Evolutionary conservation across 495 filamentous ascomycete genomes (phyloP).

Genomic region (Friedmanniomyces endolithicus): DNA sequence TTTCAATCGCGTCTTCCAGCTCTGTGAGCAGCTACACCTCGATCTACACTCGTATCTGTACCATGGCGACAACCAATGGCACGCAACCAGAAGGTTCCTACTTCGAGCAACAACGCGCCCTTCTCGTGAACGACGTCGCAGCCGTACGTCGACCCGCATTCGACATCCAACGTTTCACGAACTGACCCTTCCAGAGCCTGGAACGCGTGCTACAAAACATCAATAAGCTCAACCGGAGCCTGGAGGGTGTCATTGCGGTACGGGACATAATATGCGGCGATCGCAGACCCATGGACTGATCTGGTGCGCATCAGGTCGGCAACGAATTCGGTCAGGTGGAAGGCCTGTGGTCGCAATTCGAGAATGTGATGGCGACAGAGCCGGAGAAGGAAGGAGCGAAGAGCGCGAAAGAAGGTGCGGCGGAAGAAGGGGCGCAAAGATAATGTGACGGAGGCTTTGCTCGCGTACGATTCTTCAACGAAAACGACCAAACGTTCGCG

Average conservation of each 20-base stretch:
- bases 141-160: conserved; percentile 36
- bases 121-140: conserved; percentile 66
- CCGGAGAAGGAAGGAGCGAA: conserved; percentile 35
- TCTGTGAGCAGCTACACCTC: not conserved
- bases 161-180: not conserved
- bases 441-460: not conserved
- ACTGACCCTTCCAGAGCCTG: conserved; percentile 49
- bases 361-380: conserved; percentile 84
- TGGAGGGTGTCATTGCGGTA: conserved; percentile 88
- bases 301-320: conserved; percentile 49
- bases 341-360: conserved; percentile 91
- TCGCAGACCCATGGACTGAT: not conserved
- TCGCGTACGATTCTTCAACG: not conserved
- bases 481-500: no score
- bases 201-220: conserved; percentile 92
- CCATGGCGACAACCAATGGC: conserved; percentile 10
- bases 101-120: conserved; percentile 73
- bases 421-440: conserved; percentile 1
- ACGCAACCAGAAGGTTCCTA: conserved; percentile 21
- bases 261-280: conserved; percentile 16
- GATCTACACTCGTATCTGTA: not conserved
- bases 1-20: not conserved
- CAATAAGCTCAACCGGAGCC: conserved; percentile 82
- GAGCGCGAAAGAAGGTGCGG: conserved; percentile 16
- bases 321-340: conserved; percentile 97